Evolutionary conservation across 768 basidiomycete genomes (phyloP), one percentile per base, ranked within the genome.

Genomic region (Cystobasidium tubakii): DNA sequence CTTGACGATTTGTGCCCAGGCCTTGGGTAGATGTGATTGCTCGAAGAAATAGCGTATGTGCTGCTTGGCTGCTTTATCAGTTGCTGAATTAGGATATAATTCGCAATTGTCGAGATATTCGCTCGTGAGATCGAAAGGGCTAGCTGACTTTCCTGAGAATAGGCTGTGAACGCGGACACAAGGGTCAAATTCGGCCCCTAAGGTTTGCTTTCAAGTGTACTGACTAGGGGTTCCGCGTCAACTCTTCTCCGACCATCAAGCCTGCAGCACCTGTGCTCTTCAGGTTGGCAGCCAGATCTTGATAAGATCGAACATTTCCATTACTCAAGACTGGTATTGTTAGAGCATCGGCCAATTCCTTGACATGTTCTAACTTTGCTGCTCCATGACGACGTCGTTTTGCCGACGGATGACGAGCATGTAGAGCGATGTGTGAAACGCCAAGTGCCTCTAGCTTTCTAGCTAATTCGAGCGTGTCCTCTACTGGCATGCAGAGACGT

Each of bases 221-320:
- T 29, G 55, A 90, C 90, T 86, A 87, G 36, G 89, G 89, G 81
- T 91, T 90, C 21, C 85, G 86, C 3, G 90, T 82, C 39, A 91
- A 81, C n/a, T 86, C 85, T 79, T 91, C 90, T 10, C 88, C 90
- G 0, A 90, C 88, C 90, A 91, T 91, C 69, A 88, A 79, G 10
- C 90, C 90, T 77, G 89, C 87, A 54, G 89, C 88, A 19, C 84
- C 83, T 1, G 89, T 89, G 57, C 82, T 82, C 34, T 80, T 78
- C 64, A 84, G 79, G 78, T 90, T 90, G 29, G 79, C 78, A 74
- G 81, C 79, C 15, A 90, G 79, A 79, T 91, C 87, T 33, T 81
- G 81, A 81, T 84, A 87, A 21, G 80, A 81, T 36, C 86, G 85
- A 21, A 91, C 90, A 78, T 91, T 91, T 13, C 90, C 90, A 77